phyloP scores from a whole-genome alignment of 2,329 filamentous ascomycete species.

The Teratosphaeria zuluensis region DNA sequence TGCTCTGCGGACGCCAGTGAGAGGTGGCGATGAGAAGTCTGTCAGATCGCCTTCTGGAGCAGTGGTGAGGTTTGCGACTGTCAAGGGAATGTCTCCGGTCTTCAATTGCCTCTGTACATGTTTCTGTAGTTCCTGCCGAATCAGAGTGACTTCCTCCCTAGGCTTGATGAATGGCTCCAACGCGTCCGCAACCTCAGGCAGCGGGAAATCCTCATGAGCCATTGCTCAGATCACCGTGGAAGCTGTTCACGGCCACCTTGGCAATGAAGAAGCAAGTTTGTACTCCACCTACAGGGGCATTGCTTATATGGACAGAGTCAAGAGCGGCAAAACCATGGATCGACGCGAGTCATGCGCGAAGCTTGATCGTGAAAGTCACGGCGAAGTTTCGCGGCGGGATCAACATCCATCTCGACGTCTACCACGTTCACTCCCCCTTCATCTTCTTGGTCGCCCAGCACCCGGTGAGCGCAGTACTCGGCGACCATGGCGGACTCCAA shows the following conservation, averaged over 20 bases:
- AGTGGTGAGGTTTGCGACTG: conserved; percentile 2
- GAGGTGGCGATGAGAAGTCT: conserved; percentile 6
- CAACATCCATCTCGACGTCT: background rate
- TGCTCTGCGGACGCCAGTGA: conserved; percentile 21
- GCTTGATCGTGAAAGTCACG: background rate
- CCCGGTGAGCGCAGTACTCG: background rate
- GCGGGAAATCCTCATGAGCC: conserved; percentile 9
- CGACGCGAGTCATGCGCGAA: background rate
- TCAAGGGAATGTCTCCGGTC: conserved; percentile 2
- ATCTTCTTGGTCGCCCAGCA: background rate
- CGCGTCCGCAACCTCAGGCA: conserved; percentile 21
- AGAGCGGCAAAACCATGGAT: background rate
- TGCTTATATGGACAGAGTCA: background rate
- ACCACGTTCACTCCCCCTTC: background rate
- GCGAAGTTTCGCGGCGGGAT: background rate
- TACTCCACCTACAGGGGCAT: background rate
- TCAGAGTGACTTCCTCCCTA: conserved; percentile 17
- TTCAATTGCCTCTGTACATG: conserved; percentile 12
- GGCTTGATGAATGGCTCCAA: conserved; percentile 23
- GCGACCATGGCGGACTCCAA: conserved; percentile 20
- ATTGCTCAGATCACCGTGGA: background rate
- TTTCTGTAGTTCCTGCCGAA: conserved; percentile 18
- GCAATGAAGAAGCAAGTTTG: no score
- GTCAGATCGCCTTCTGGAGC: background rate
- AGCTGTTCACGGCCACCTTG: background rate